phyloP scores from a whole-genome alignment of 2,329 filamentous ascomycete genomes.

The Penicillium psychrosexuale region DNA sequence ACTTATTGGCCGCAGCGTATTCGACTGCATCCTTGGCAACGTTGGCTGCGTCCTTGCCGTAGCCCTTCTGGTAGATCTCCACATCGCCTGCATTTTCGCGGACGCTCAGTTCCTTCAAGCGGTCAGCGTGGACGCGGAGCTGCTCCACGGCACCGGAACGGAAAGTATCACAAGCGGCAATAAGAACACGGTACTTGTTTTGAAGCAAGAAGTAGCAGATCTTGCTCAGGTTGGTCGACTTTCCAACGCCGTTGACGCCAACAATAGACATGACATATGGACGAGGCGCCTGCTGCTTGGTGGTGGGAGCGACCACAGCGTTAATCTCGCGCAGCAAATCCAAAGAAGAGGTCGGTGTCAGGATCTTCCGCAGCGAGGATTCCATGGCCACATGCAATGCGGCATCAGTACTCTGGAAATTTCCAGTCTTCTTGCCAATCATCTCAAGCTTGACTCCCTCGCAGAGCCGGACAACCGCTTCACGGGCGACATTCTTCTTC shows the following conservation, averaged over 20 bases:
- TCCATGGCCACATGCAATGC: constrained; percentile 86
- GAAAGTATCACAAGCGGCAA: constrained; percentile 95
- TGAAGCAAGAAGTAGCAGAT: constrained; percentile 97
- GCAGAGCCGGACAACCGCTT: constrained; percentile 87
- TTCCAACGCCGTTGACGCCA: constrained; percentile 96
- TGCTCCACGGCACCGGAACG: constrained; percentile 96
- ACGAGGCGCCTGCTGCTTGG: constrained; percentile 62
- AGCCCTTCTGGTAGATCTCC: constrained; percentile 93
- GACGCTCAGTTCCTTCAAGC: constrained; percentile 80
- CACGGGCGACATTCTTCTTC: constrained; percentile 92
- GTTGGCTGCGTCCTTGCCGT: constrained; percentile 93
- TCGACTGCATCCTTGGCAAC: constrained; percentile 92
- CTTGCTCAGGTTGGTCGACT: constrained; percentile 96
- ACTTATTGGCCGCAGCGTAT: constrained; percentile 70
- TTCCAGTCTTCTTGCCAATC: constrained; percentile 84
- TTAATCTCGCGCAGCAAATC: constrained; percentile 94
- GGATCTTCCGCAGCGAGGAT: constrained; percentile 86
- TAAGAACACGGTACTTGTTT: constrained; percentile 92
- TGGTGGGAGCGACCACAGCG: constrained; percentile 65
- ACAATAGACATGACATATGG: constrained; percentile 98
- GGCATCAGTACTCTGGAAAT: constrained; percentile 82
- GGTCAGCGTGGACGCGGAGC: constrained; percentile 89
- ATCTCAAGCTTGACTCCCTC: constrained; percentile 88
- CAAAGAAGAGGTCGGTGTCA: constrained; percentile 90
- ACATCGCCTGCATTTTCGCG: constrained; percentile 78